Conservation (phyloP, 1,284 basidiomycete species). For the Irpex sp. region DNA sequence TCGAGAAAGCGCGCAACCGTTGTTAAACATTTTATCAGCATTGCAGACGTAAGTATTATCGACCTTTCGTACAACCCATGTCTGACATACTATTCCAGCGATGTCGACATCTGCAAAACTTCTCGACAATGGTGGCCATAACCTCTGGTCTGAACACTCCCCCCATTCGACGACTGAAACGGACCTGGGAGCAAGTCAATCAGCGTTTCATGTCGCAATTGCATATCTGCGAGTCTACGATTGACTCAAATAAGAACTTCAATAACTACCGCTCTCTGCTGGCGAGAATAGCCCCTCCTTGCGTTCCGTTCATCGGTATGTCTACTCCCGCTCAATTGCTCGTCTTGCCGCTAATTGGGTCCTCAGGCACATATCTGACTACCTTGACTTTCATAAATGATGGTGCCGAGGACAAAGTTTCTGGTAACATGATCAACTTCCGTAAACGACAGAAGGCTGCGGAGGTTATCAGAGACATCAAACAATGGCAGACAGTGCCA, state of each 20-base stretch:
- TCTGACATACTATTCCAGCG: slow-evolving; percentile 48
- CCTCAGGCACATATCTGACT: slow-evolving; percentile 88
- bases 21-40: slow-evolving; percentile 90
- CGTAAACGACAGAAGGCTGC: slow-evolving; percentile 92
- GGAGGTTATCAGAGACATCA: slow-evolving; percentile 95
- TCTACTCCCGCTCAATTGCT: slow-evolving; percentile 6
- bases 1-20: slow-evolving; percentile 77
- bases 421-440: slow-evolving; percentile 89
- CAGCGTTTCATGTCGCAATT: slow-evolving; percentile 69
- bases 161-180: slow-evolving; percentile 88
- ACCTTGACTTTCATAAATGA: slow-evolving; percentile 98
- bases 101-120: slow-evolving; percentile 90
- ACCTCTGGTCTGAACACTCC: slow-evolving; percentile 94
- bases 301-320: slow-evolving; percentile 95
- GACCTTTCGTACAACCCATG: neutral
- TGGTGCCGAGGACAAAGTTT: slow-evolving; percentile 88
- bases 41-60: slow-evolving; percentile 72
- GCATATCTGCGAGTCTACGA: slow-evolving; percentile 72
- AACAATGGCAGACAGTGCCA: slow-evolving; percentile 89
- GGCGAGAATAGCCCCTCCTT: slow-evolving; percentile 86
- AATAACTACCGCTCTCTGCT: slow-evolving; percentile 87
- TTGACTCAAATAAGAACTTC: slow-evolving; percentile 92
- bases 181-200: slow-evolving; percentile 92
- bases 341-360: neutral
- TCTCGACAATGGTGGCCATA: slow-evolving; percentile 94